Conservation (phyloP, 176 grass and related monocot genomes). For the Pontederia paniculata region DNA sequence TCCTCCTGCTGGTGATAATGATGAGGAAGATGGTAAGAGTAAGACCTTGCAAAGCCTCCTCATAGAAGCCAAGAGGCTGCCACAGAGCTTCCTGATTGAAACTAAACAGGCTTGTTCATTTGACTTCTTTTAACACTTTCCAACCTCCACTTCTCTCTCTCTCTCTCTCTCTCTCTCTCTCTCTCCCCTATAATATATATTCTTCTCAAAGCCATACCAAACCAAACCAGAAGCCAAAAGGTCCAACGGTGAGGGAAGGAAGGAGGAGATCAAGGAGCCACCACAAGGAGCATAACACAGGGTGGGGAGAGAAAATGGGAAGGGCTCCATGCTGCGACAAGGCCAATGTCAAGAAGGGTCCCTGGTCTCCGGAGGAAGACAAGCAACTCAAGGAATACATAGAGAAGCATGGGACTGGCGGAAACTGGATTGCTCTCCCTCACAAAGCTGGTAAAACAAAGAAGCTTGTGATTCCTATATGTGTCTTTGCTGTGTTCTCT, state of each 20-base stretch:
- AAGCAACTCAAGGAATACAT: slow-evolving; percentile 72
- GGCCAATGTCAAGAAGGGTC: slow-evolving; percentile 69
- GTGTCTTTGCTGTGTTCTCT: background rate
- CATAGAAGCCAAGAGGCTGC: slow-evolving; percentile 11
- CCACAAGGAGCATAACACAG: background rate
- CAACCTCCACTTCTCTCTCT: background rate
- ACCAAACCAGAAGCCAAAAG: background rate
- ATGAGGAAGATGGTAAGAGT: background rate
- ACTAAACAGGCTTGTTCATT: slow-evolving; percentile 10
- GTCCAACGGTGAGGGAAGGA: background rate
- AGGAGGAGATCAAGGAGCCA: background rate
- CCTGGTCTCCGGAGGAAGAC: slow-evolving; percentile 76
- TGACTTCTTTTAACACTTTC: slow-evolving; percentile 6
- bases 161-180: background rate
- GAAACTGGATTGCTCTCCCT: slow-evolving; percentile 62
- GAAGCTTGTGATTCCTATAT: background rate
- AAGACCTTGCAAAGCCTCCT: background rate
- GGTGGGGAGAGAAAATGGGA: slow-evolving; percentile 24
- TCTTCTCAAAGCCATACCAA: background rate
- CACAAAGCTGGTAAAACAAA: slow-evolving; percentile 41
- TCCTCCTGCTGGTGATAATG: background rate
- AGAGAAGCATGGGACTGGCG: slow-evolving; percentile 45
- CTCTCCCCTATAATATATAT: background rate
- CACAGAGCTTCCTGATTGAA: background rate
- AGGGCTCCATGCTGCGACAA: slow-evolving; percentile 78